Base-by-base conservation (phyloP, 2,329 filamentous ascomycete species). In the Fusarium annulatum region DNA sequence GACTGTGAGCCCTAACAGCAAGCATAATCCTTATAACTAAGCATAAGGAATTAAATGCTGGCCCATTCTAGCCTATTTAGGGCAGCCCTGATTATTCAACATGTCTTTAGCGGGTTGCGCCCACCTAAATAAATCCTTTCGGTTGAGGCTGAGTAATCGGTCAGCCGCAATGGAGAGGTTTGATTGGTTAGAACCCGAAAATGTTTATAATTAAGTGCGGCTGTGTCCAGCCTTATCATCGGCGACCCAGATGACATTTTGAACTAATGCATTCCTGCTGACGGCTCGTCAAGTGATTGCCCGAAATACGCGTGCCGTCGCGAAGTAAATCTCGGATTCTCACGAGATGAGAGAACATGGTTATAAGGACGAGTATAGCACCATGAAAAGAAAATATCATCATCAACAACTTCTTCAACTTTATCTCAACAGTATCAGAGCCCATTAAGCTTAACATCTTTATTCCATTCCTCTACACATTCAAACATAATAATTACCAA, bases 1-100 rank as follows among this genome's bases (percentile, higher is more conserved):
- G 39, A 60, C 23, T 18, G 38, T 46, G 33, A 60, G 52, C 64
- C 52, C 26, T 61, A 67, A 45, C 28, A 36, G 18, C 19, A 41
- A 55, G 15, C 34, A 18, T n/a, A 33, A 63, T 63, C 39, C 39
- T 34, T 26, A 19, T 34, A n/a, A 16, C 23, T n/a, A n/a, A 26
- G n/a, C 39, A 34, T 41, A 45, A 34, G 33, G 23, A 62, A 18
- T 63, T 53, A 0, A 7, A 53, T 21, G 28, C n/a, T 53, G 26
- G 16, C 36, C 2, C 1, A 6, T 41, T 10, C 28, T 60, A 55
- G n/a, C 28, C 46, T 28, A 1, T 8, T 55, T 9, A 6, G 58
- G 36, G 14, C 10, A n/a, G 57, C 38, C 38, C 45, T 62, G 38
- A 26, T 18, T 19, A 26, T 38, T 15, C 15, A 43, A 33, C n/a